Base-by-base conservation (phyloP, 768 basidiomycete genomes). In the Cystobasidium tubakii region DNA sequence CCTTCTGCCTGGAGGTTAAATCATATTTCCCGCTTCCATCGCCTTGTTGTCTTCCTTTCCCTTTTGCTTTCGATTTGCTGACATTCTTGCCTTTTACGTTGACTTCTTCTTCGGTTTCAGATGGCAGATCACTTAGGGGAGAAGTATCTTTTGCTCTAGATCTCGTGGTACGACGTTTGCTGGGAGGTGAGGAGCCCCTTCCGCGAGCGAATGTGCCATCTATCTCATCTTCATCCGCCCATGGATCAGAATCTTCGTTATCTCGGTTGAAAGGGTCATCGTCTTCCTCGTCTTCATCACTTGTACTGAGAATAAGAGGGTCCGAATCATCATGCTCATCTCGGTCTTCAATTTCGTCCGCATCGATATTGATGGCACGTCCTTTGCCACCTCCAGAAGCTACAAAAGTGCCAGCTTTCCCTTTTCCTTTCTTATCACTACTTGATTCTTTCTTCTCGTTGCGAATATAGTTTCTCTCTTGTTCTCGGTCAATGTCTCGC, bases 201-300 rank as follows among this genome's bases (percentile, higher is more conserved):
- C 64, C 36, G 29, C 17, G 23, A n/a, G 44, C 66, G 46, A 77
- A 77, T 42, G 75, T 74, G 10, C 23, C 27, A 23, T 74, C 73
- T 12, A 75, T 29, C 4, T 62, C 66, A 39, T 71, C 69, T 29
- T 39, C 75, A n/a, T 29, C 53, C 36, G 29, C 46, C n/a, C 43
- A 72, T 15, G 21, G 65, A 1, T 57, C 62, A 13, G 29, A 55
- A 17, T 66, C 69, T n/a, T 66, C 72, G 1, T 66, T 44, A 0
- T 54, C 74, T 33, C 50, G 25, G 21, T 60, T 60, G 57, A 60
- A 60, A 69, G 34, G 25, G 54, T 71, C 64, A 64, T 67, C 4
- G 21, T 34, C 66, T 42, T 55, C 60, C 23, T 72, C 73, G 34
- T 72, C 70, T 54, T 71, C 36, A n/a, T 33, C 39, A 54, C 54